Conservation (phyloP, 768 basidiomycete genomes). For the Trametes coccinea region DNA sequence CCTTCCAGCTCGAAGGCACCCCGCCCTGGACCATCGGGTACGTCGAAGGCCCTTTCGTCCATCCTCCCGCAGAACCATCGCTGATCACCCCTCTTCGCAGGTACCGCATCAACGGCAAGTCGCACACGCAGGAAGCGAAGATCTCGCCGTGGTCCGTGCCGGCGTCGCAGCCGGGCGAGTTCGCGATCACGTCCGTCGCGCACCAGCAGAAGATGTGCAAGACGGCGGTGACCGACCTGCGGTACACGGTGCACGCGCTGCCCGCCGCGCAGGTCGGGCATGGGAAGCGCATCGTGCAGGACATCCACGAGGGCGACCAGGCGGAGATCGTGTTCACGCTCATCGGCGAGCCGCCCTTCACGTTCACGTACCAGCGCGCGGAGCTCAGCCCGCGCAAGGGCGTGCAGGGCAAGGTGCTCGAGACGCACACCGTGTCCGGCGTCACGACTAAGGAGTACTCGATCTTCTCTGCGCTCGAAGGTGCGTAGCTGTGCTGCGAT, state of each 20-base stretch:
- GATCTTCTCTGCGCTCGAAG: slow-evolving; percentile 89
- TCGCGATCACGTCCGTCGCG: slow-evolving; percentile 84
- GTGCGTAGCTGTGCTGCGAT: slow-evolving; percentile 41
- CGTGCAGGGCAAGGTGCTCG: slow-evolving; percentile 76
- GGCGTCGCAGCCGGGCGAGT: slow-evolving; percentile 80
- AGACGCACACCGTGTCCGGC: slow-evolving; percentile 88
- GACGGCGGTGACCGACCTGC: slow-evolving; percentile 73
- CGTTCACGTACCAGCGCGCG: slow-evolving; percentile 90
- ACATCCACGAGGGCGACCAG: slow-evolving; percentile 93
- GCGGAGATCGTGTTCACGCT: slow-evolving; percentile 92
- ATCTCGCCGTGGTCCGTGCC: slow-evolving; percentile 83
- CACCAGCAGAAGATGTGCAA: slow-evolving; percentile 94
- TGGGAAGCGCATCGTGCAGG: slow-evolving; percentile 78
- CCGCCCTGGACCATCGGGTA: slow-evolving; percentile 92
- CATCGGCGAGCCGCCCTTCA: slow-evolving; percentile 91
- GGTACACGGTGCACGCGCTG: slow-evolving; percentile 73
- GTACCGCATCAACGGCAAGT: slow-evolving; percentile 79
- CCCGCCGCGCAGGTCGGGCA: slow-evolving; percentile 89
- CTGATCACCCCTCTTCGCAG: slow-evolving; percentile 38
- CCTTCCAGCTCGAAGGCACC: slow-evolving; percentile 92
- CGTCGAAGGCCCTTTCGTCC: slow-evolving; percentile 24
- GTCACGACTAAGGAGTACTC: slow-evolving; percentile 78
- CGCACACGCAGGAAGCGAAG: slow-evolving; percentile 70
- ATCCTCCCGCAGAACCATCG: background rate
- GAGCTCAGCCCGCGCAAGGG: slow-evolving; percentile 71